These are phyloP conservation scores for Ophiostoma australiae DNA, from an alignment of 2,329 filamentous ascomycete species.

Conservation along the genomic window DNA sequence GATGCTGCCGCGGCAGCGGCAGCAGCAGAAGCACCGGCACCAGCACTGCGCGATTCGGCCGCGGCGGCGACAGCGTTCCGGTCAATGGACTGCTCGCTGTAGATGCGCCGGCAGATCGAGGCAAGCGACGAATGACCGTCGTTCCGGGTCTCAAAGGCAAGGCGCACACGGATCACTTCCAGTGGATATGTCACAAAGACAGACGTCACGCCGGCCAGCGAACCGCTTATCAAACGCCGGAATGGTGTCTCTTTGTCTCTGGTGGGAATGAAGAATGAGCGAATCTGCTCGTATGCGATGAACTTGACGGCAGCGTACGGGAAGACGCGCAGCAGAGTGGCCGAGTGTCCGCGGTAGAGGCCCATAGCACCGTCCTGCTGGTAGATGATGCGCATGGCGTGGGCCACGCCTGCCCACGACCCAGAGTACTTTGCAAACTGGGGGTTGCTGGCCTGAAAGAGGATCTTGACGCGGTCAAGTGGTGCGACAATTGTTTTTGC, in stretches of 20 bases:
- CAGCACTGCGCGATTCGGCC: slow-evolving; percentile 39
- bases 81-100: slow-evolving; percentile 49
- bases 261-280: slow-evolving; percentile 66
- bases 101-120: slow-evolving; percentile 82
- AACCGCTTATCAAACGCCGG: slow-evolving; percentile 68
- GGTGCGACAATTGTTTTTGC: slow-evolving; percentile 94
- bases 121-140: slow-evolving; percentile 63
- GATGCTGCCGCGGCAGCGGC: slow-evolving; percentile 46
- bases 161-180: slow-evolving; percentile 83
- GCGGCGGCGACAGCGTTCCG: slow-evolving; percentile 36
- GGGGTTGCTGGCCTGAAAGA: slow-evolving; percentile 93
- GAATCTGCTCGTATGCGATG: slow-evolving; percentile 93
- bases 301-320: slow-evolving; percentile 98
- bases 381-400: slow-evolving; percentile 81
- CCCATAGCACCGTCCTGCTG: slow-evolving; percentile 65
- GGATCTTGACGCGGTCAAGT: slow-evolving; percentile 95
- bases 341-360: slow-evolving; percentile 89
- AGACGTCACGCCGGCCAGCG: slow-evolving; percentile 75
- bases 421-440: slow-evolving; percentile 90
- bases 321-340: slow-evolving; percentile 88
- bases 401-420: slow-evolving; percentile 77
- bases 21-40: slow-evolving; percentile 26
- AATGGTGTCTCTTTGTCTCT: slow-evolving; percentile 72
- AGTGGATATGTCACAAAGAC: slow-evolving; percentile 96
- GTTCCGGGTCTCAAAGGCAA: slow-evolving; percentile 88